A percentile compares a stretch with the other conserved stretches of the same genome.
Conservation (phyloP, 805 yeast species). For the Phaffomyces thermotolerans region DNA sequence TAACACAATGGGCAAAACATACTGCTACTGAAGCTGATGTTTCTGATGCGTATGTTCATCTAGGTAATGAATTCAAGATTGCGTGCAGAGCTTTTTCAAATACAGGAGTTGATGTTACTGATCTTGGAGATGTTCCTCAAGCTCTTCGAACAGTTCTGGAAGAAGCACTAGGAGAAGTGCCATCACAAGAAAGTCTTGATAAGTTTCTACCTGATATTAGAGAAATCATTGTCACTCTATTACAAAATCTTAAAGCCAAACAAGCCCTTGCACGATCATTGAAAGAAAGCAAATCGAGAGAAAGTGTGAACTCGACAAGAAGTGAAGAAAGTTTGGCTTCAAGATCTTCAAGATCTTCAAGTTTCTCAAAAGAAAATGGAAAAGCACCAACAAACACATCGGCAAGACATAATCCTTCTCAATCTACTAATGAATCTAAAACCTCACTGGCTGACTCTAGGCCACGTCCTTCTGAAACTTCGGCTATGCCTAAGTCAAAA, state of each 20-base stretch:
- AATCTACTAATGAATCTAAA: not conserved
- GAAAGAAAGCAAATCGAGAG: slow-evolving; percentile 23
- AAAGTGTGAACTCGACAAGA: slow-evolving; percentile 11
- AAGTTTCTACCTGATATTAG: slow-evolving; percentile 76
- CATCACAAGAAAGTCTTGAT: slow-evolving; percentile 78
- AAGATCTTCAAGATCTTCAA: slow-evolving; percentile 1
- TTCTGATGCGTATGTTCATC: slow-evolving; percentile 81
- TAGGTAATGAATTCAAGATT: slow-evolving; percentile 89
- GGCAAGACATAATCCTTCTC: not conserved
- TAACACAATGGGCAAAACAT: slow-evolving; percentile 85
- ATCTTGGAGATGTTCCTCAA: slow-evolving; percentile 86
- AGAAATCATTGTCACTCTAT: slow-evolving; percentile 72
- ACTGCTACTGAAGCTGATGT: slow-evolving; percentile 78
- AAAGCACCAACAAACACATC: not conserved
- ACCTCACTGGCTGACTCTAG: not conserved
- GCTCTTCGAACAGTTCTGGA: slow-evolving; percentile 74
- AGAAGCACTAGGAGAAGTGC: slow-evolving; percentile 75
- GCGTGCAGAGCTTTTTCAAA: slow-evolving; percentile 73
- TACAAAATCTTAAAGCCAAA: slow-evolving; percentile 74
- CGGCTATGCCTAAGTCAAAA: slow-evolving; percentile 8
- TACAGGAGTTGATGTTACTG: slow-evolving; percentile 75
- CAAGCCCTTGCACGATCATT: slow-evolving; percentile 49
- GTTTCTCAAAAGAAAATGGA: not conserved
- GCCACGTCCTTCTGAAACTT: not conserved
- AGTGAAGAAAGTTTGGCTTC: slow-evolving; percentile 9